phyloP scores from a whole-genome alignment of 2,329 filamentous ascomycete species.

The Claviceps lovelessii region DNA sequence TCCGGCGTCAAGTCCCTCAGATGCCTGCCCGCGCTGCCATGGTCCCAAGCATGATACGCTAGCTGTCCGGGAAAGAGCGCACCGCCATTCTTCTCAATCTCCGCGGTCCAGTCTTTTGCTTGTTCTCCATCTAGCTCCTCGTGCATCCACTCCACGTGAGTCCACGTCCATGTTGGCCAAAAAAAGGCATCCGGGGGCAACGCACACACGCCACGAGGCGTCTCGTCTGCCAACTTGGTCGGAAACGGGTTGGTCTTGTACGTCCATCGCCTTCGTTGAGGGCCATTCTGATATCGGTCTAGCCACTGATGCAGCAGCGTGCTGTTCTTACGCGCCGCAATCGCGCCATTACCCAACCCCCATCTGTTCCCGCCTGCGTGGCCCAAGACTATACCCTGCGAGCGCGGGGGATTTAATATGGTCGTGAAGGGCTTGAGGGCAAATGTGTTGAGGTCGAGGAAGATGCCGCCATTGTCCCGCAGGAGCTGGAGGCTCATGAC shows the following conservation, averaged over 20 bases:
- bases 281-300: constrained; percentile 3
- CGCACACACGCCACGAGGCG: constrained; percentile 5
- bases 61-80: constrained; percentile 8
- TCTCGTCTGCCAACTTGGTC: neutral
- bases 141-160: constrained; percentile 9
- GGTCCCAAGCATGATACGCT: constrained; percentile 9
- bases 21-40: constrained; percentile 2
- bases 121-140: constrained; percentile 3
- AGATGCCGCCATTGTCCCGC: constrained; percentile 7
- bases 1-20: constrained; percentile 3
- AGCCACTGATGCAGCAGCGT: constrained; percentile 5
- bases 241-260: neutral
- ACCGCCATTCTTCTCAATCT: constrained; percentile 6
- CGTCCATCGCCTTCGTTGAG: neutral
- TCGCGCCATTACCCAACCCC: constrained; percentile 7
- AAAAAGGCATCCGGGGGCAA: constrained; percentile 8
- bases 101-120: constrained; percentile 1
- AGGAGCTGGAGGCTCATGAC: constrained; percentile 6
- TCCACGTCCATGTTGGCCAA: constrained; percentile 9
- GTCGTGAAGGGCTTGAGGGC: constrained; percentile 5
- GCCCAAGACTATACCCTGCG: constrained; percentile 6
- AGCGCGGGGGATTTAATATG: constrained; percentile 2
- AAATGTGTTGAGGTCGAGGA: constrained; percentile 7
- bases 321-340: constrained; percentile 8
- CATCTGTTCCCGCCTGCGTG: constrained; percentile 7